These are phyloP conservation scores for Cryptosporidium bovis DNA, from an alignment of 169 alveolate genomes.

Conservation along the genomic window DNA sequence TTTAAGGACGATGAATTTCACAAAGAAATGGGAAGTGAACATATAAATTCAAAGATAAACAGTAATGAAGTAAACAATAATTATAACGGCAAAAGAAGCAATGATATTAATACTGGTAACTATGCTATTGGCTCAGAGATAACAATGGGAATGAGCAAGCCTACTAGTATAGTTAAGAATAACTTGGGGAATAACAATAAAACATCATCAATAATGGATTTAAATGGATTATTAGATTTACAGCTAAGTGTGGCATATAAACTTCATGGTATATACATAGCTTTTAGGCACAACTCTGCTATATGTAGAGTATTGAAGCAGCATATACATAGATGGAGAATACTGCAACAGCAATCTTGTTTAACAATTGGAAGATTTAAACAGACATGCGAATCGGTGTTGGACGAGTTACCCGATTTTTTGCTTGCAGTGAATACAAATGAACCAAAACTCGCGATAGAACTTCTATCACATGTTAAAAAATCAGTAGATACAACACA, in stretches of 20 bases:
- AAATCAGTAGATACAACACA: constrained; percentile 49
- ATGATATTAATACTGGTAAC: not conserved
- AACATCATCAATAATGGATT: constrained; percentile 65
- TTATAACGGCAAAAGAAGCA: too few species aligned
- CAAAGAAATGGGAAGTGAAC: too few species aligned
- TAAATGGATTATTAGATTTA: constrained; percentile 43
- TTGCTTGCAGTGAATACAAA: constrained; percentile 65
- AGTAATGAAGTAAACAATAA: not conserved
- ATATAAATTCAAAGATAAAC: too few species aligned
- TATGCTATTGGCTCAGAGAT: not conserved
- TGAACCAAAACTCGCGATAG: constrained; percentile 69
- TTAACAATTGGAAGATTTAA: constrained; percentile 63
- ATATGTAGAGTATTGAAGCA: constrained; percentile 52
- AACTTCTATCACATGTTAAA: constrained; percentile 46
- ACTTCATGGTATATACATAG: constrained; percentile 64
- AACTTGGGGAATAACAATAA: not conserved
- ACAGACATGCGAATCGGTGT: constrained; percentile 71
- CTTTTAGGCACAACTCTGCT: constrained; percentile 67
- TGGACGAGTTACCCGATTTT: constrained; percentile 74
- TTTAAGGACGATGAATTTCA: too few species aligned
- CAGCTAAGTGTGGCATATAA: constrained; percentile 68
- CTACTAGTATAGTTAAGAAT: not conserved
- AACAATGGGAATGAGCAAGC: not conserved
- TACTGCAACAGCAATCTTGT: constrained; percentile 56
- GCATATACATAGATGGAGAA: constrained; percentile 70